Conservation (phyloP, 75 land plant genomes). For the Sequoiadendron giganteum region DNA sequence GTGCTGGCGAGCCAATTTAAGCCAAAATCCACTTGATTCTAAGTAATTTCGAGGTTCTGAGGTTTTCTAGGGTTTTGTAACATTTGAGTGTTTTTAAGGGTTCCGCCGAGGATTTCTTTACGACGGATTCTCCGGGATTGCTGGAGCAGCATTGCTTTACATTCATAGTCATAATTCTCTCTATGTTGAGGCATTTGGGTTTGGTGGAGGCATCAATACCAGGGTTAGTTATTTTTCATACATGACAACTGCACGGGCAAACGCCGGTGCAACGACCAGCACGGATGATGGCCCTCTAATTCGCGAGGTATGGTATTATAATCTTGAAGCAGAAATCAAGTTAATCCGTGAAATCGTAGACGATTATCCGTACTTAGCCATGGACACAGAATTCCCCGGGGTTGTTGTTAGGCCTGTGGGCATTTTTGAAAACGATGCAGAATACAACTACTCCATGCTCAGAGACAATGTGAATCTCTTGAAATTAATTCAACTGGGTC, state of each 20-base stretch:
- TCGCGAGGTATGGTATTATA: conserved; percentile 62
- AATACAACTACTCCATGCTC: conserved; percentile 13
- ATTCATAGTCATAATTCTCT: neutral
- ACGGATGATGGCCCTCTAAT: conserved; percentile 28
- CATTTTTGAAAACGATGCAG: conserved; percentile 36
- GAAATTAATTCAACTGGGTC: conserved; percentile 63
- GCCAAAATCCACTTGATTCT: neutral
- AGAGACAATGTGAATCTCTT: conserved; percentile 56
- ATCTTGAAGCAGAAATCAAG: conserved; percentile 55
- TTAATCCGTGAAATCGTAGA: conserved; percentile 53
- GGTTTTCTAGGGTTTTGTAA: neutral
- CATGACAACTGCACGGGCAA: neutral
- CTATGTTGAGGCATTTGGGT: conserved; percentile 7
- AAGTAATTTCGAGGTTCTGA: neutral
- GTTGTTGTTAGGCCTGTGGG: conserved; percentile 52
- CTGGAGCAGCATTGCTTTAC: neutral
- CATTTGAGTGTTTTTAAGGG: too few species aligned
- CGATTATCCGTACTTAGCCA: conserved; percentile 55
- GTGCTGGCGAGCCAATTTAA: neutral
- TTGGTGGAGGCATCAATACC: neutral
- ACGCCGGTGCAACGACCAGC: neutral
- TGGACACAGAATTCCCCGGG: conserved; percentile 78
- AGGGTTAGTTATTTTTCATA: neutral
- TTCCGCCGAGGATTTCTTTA: neutral
- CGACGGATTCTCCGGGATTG: neutral